Conservation (phyloP, 768 basidiomycete genomes). For the Suillus luteus region DNA sequence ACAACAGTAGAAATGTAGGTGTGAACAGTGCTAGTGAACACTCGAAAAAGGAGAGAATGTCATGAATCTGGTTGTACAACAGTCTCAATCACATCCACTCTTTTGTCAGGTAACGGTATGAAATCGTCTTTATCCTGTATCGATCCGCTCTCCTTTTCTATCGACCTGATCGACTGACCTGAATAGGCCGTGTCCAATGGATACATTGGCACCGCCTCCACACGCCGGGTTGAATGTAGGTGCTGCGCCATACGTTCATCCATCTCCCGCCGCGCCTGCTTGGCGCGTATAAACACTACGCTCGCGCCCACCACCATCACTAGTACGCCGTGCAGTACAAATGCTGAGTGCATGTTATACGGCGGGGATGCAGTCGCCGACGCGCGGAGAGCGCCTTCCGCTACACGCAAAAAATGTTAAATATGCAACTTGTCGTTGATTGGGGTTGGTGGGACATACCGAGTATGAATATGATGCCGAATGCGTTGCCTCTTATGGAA, state of each 20-base stretch:
- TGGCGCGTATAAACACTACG: conserved; percentile 57
- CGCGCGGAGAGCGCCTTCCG: conserved; percentile 68
- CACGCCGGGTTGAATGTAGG: not conserved
- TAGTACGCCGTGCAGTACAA: conserved; percentile 66
- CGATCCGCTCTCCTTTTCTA: conserved; percentile 16
- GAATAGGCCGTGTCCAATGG: not conserved
- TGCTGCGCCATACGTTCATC: conserved; percentile 54
- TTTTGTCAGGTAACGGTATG: not conserved
- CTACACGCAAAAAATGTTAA: conserved; percentile 36
- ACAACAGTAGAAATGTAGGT: not conserved
- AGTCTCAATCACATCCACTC: not conserved
- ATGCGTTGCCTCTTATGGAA: conserved; percentile 58
- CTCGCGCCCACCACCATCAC: conserved; percentile 40
- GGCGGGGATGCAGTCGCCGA: conserved; percentile 63
- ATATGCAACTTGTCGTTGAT: conserved; percentile 1
- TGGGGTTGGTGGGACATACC: conserved; percentile 40
- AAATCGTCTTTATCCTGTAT: conserved; percentile 41
- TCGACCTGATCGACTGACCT: not conserved
- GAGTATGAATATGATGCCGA: conserved; percentile 62
- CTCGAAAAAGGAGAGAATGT: not conserved
- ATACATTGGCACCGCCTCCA: not conserved
- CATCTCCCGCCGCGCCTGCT: conserved; percentile 59
- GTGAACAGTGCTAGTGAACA: not conserved
- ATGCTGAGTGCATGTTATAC: conserved; percentile 65
- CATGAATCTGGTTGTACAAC: not conserved